These are phyloP conservation scores for Alloascoidea africana DNA, from an alignment of 805 yeast species.

Conservation along the genomic window DNA sequence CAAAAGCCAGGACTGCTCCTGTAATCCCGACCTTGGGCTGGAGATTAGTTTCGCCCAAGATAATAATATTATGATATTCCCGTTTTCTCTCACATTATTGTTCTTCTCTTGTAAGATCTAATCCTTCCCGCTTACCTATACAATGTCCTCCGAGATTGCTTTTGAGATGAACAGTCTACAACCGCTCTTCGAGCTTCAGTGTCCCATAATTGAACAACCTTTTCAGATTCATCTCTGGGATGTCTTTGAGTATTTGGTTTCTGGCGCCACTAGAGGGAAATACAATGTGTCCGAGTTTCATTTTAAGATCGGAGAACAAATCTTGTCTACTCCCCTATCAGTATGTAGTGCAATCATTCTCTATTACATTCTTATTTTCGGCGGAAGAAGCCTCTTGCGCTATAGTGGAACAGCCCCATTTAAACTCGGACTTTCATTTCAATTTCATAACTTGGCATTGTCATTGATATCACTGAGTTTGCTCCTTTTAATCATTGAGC, in stretches of 20 bases:
- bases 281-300: conserved; percentile 48
- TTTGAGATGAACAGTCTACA: too few species aligned
- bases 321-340: conserved; percentile 37
- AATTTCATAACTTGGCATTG: conserved; percentile 68
- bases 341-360: conserved; percentile 41
- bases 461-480: conserved; percentile 54
- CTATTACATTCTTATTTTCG: conserved; percentile 75
- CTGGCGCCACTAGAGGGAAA: conserved; percentile 27
- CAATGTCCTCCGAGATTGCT: too few species aligned
- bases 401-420: conserved; percentile 14
- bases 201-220: too few species aligned
- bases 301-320: conserved; percentile 50
- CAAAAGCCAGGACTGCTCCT: too few species aligned
- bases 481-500: conserved; percentile 65
- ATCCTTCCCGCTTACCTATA: too few species aligned
- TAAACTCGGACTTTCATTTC: conserved; percentile 63
- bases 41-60: too few species aligned
- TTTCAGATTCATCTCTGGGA: conserved; percentile 71
- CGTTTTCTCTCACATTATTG: too few species aligned
- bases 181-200: too few species aligned
- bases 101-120: too few species aligned
- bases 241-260: conserved; percentile 32
- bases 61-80: too few species aligned
- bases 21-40: too few species aligned
- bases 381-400: conserved; percentile 58